Evolutionary conservation across 371 early-diverging fungal species (phyloP).

Genomic region (Coemansia sp.): DNA sequence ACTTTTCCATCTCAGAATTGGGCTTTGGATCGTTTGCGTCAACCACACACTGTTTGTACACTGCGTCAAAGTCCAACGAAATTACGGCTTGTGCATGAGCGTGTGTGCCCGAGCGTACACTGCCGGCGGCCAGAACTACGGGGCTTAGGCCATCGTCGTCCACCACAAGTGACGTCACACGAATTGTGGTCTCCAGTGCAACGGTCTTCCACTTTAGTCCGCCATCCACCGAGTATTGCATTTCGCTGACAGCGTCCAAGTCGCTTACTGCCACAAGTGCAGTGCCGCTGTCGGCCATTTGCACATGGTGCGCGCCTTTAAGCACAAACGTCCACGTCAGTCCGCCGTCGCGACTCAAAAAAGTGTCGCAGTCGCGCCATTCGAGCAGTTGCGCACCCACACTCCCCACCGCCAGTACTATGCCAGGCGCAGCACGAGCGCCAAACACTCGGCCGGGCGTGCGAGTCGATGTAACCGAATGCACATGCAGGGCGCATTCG

Average conservation of each 20-base stretch:
- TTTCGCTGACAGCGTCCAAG: constrained; percentile 63
- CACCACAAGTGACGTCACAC: constrained; percentile 61
- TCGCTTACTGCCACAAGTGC: constrained; percentile 76
- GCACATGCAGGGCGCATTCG: constrained; percentile 79
- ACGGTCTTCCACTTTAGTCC: constrained; percentile 74
- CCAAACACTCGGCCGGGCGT: constrained; percentile 74
- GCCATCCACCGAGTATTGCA: constrained; percentile 79
- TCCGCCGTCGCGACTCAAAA: constrained; percentile 83
- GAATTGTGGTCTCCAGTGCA: constrained; percentile 56
- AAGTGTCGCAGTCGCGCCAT: constrained; percentile 80
- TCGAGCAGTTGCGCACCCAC: constrained; percentile 71
- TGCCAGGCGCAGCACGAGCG: constrained; percentile 74
- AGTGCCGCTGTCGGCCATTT: constrained; percentile 84
- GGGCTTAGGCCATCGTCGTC: constrained; percentile 67
- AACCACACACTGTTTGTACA: constrained; percentile 66
- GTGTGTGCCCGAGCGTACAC: constrained; percentile 22
- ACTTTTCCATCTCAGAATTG: constrained; percentile 76
- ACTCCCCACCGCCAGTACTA: constrained; percentile 88
- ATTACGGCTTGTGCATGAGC: constrained; percentile 55
- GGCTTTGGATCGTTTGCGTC: constrained; percentile 55
- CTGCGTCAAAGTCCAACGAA: constrained; percentile 69
- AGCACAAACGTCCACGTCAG: constrained; percentile 75
- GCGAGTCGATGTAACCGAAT: constrained; percentile 73
- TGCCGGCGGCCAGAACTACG: constrained; percentile 59
- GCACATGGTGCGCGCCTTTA: constrained; percentile 85